Percentiles rank a stretch among this genome's conserved stretches.
Evolutionary conservation across 2,329 filamentous ascomycete species (phyloP).

Genomic region (Aspergillus flavus): DNA sequence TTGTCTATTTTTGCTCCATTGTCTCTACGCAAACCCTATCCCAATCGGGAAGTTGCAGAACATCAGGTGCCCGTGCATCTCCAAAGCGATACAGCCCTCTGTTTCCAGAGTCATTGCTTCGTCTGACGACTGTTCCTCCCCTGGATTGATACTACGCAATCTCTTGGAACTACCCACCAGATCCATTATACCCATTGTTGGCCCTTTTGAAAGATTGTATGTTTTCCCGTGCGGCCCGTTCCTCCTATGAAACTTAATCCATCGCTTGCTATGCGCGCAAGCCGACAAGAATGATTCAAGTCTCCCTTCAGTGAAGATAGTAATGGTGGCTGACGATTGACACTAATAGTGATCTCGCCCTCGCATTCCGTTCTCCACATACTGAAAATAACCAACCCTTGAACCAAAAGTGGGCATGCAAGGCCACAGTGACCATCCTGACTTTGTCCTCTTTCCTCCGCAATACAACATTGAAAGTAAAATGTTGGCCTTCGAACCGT

Average conservation of each 20-base stretch:
- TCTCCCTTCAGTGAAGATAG: background rate
- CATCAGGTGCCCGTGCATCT: background rate
- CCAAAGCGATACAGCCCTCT: background rate
- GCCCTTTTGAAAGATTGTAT: constrained; percentile 7
- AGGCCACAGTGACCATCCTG: constrained; percentile 18
- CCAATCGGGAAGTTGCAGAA: background rate
- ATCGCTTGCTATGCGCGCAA: background rate
- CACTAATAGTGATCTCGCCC: constrained; percentile 5
- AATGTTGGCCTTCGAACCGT: constrained; percentile 39
- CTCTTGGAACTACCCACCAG: background rate
- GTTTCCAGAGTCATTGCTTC: background rate
- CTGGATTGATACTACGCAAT: background rate
- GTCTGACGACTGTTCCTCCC: background rate
- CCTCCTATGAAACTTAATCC: constrained; percentile 13
- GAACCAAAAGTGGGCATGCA: constrained; percentile 22
- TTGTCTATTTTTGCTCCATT: background rate
- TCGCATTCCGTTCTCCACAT: constrained; percentile 13
- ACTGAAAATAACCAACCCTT: constrained; percentile 8
- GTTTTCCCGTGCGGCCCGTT: constrained; percentile 20
- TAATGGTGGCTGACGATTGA: constrained; percentile 15
- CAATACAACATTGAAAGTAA: constrained; percentile 15
- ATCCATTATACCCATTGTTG: background rate
- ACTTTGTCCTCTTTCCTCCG: constrained; percentile 26
- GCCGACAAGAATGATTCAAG: background rate
- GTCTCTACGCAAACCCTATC: background rate